Base-by-base conservation (phyloP, 345 rosid genomes). In the Rhizophora apiculata region DNA sequence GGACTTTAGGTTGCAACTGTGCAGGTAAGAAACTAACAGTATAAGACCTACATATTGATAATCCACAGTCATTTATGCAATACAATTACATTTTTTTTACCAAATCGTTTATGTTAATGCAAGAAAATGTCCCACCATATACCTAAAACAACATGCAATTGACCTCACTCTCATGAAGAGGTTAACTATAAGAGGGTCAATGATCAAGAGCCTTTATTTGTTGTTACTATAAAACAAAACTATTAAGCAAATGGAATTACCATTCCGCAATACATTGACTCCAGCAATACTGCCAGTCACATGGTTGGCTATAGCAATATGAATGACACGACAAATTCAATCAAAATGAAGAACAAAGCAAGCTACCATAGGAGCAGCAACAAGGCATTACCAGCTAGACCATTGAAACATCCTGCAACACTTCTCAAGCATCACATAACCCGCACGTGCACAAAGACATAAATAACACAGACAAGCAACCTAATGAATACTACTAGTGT, bases 1-100 rank as follows among this genome's bases (percentile, higher is more conserved):
- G 24, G 15, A 55, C 16, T 22, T 9, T 22, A 32, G 88, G 90
- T 31, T 86, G 88, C 65, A 86, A 82, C 90, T 83, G 83, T 4
- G 13, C 19, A n/a, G 19, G 62, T 9, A 18, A 24, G 10, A 46
- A 4, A 59, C 46, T 39, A 68, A 32, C 15, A 9, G 27, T 7
- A 24, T 13, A 6, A 24, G 8, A 29, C 5, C 63, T 31, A 67
- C 32, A n/a, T 29, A 37, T n/a, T 20, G 26, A 8, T 19, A 22
- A 52, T 60, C 64, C 19, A 72, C 0, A 37, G 15, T 10, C 8
- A 21, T 2, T 21, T 2, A 34, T 11, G 13, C 36, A 1, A 24
- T 8, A 32, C 9, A 61, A 4, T n/a, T 61, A 9, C 46, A 61
- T n/a, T 39, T 22, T 22, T 24, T 61, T 31, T 37, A 37, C 43